Conservation (phyloP, 305 asterid species). For the Fraxinus floribunda region DNA sequence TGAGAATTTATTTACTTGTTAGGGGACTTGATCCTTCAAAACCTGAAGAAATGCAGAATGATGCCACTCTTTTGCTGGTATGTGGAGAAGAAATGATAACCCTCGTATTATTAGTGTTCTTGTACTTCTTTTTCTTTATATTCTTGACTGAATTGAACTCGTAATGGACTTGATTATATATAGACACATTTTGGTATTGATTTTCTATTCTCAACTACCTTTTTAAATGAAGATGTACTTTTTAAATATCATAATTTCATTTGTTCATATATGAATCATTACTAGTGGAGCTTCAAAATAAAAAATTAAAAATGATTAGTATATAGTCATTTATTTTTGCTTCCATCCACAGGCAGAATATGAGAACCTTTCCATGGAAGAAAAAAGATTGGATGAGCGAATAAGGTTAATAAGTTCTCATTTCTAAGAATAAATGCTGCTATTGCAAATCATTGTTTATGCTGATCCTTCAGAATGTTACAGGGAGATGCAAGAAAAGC, state of each 20-base stretch:
- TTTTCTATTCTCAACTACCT: background rate
- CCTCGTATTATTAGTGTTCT: slow-evolving; percentile 10
- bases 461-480: slow-evolving; percentile 35
- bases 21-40: slow-evolving; percentile 86
- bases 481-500: slow-evolving; percentile 88
- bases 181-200: background rate
- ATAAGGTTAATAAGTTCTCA: slow-evolving; percentile 52
- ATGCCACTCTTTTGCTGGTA: slow-evolving; percentile 81
- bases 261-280: slow-evolving; percentile 6
- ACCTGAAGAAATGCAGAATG: slow-evolving; percentile 73
- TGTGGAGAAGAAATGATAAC: slow-evolving; percentile 18
- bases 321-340: slow-evolving; percentile 23
- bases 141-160: background rate
- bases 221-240: background rate
- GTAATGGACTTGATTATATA: slow-evolving; percentile 1
- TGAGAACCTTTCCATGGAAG: slow-evolving; percentile 79
- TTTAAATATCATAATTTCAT: background rate
- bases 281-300: background rate
- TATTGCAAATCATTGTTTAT: slow-evolving; percentile 19
- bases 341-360: slow-evolving; percentile 70
- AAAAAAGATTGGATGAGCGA: slow-evolving; percentile 68
- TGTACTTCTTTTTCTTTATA: slow-evolving; percentile 10
- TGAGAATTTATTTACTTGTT: slow-evolving; percentile 32
- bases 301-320: background rate
- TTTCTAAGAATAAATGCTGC: slow-evolving; percentile 24